Percentiles rank a stretch among this genome's conserved stretches.
phyloP scores from a whole-genome alignment of 768 basidiomycete genomes.

The Tulasnella sp. region DNA sequence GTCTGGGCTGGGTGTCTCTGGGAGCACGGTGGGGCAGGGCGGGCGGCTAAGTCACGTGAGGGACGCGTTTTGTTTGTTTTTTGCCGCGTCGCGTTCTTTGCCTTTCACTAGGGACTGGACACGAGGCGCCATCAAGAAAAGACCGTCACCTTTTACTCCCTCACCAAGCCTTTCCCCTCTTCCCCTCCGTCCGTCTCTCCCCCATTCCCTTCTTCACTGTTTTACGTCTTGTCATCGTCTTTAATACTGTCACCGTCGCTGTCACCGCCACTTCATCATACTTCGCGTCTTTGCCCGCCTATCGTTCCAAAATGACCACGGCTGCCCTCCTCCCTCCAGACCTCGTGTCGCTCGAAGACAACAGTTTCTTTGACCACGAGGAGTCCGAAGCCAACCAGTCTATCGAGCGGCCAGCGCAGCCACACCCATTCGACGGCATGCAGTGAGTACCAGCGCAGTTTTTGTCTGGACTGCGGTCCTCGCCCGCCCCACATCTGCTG shows the following conservation, averaged over 20 bases:
- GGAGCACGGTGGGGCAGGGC: not conserved
- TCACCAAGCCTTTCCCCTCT: not conserved
- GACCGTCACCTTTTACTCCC: slow-evolving; percentile 6
- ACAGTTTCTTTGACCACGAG: not conserved
- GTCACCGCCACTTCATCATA: slow-evolving; percentile 13
- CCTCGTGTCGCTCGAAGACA: slow-evolving; percentile 4
- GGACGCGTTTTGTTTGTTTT: slow-evolving; percentile 16
- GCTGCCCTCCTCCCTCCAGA: not conserved
- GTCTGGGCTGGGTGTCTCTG: not conserved
- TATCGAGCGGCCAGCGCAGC: not conserved
- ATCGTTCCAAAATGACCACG: not conserved
- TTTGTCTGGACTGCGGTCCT: not conserved
- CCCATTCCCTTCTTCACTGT: not conserved
- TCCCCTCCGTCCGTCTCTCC: not conserved
- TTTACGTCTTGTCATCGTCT: slow-evolving; percentile 11
- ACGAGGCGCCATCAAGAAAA: slow-evolving; percentile 2
- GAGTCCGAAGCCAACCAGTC: slow-evolving; percentile 2
- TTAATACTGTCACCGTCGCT: slow-evolving; percentile 10
- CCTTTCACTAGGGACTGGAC: slow-evolving; percentile 5
- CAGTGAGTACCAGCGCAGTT: slow-evolving; percentile 1
- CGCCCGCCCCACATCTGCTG: not conserved
- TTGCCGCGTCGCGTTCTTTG: slow-evolving; percentile 11
- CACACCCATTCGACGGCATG: slow-evolving; percentile 21
- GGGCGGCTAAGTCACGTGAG: slow-evolving; percentile 17
- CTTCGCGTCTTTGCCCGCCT: not conserved